Percentiles rank a stretch among this genome's conserved stretches.
Evolutionary conservation across 2,329 filamentous ascomycete genomes (phyloP).

Genomic region (Aquanectria penicillioides): DNA sequence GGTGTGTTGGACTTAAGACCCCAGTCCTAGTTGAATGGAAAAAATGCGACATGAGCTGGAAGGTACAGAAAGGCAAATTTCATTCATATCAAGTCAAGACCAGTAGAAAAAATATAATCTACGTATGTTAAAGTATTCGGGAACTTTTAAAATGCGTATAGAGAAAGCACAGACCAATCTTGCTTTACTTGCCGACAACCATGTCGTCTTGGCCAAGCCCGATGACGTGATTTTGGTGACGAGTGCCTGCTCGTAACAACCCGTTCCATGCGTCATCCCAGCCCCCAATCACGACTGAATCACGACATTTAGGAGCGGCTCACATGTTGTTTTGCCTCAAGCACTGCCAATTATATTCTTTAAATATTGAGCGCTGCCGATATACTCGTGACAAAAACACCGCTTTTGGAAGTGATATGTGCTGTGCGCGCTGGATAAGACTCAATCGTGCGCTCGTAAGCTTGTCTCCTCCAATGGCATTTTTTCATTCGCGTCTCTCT

Average conservation of each 20-base stretch:
- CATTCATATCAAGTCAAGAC: no score
- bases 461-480: neutral
- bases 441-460: neutral
- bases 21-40: neutral
- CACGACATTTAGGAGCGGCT: slow-evolving; percentile 4
- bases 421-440: neutral
- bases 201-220: neutral
- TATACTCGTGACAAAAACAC: neutral
- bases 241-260: neutral
- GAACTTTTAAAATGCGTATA: no score
- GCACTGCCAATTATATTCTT: neutral
- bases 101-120: no score
- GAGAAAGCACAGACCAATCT: no score
- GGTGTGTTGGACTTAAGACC: neutral
- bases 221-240: neutral
- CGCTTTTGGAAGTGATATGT: slow-evolving; percentile 1
- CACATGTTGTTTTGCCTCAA: slow-evolving; percentile 3
- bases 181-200: neutral
- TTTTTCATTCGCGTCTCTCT: neutral
- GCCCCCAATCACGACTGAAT: slow-evolving; percentile 16
- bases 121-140: no score
- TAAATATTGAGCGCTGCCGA: neutral
- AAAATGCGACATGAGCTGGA: neutral
- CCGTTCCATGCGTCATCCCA: slow-evolving; percentile 11
- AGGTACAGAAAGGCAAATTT: neutral